These are phyloP conservation scores for Guillardia theta DNA, from an alignment of 78 protist species.

Conservation along the genomic window DNA sequence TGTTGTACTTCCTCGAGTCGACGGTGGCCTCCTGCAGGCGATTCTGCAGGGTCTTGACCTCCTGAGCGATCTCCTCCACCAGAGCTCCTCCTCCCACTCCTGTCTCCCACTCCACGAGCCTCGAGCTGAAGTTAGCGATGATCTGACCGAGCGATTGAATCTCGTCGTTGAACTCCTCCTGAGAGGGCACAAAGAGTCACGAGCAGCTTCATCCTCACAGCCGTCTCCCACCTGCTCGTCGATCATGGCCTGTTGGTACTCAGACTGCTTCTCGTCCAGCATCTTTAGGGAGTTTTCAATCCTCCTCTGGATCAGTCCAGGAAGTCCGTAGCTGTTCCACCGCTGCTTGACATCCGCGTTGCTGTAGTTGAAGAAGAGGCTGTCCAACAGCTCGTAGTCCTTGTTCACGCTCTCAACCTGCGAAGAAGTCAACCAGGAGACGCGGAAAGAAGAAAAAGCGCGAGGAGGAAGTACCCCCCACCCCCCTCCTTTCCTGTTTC, in stretches of 20 bases:
- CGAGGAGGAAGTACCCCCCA: too few relatives aligned
- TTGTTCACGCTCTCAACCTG: neutral
- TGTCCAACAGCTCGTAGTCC: constrained; percentile 59
- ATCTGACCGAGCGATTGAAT: neutral
- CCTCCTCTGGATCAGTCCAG: neutral
- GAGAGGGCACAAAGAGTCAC: too few relatives aligned
- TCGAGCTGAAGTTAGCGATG: neutral
- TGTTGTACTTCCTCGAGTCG: constrained; percentile 20
- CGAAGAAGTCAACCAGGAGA: too few relatives aligned
- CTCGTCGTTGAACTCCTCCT: constrained; percentile 39
- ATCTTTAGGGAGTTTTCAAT: constrained; percentile 4
- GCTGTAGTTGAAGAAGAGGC: neutral
- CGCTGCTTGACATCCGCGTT: constrained; percentile 56
- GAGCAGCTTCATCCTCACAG: too few relatives aligned
- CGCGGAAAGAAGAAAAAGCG: too few relatives aligned
- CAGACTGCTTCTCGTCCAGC: constrained; percentile 40
- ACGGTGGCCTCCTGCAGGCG: constrained; percentile 28
- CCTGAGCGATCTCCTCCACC: constrained; percentile 10
- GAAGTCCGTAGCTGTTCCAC: constrained; percentile 58
- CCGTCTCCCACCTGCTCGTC: too few relatives aligned
- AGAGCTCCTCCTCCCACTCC: neutral
- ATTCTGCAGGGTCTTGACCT: constrained; percentile 8
- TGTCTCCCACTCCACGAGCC: neutral
- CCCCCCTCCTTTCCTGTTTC: too few relatives aligned
- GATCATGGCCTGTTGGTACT: constrained; percentile 13